A percentile compares a stretch with the other conserved stretches of the same genome.
Evolutionary conservation across 148 eudicot species (phyloP).

Genomic region (Persicaria maculosa): DNA sequence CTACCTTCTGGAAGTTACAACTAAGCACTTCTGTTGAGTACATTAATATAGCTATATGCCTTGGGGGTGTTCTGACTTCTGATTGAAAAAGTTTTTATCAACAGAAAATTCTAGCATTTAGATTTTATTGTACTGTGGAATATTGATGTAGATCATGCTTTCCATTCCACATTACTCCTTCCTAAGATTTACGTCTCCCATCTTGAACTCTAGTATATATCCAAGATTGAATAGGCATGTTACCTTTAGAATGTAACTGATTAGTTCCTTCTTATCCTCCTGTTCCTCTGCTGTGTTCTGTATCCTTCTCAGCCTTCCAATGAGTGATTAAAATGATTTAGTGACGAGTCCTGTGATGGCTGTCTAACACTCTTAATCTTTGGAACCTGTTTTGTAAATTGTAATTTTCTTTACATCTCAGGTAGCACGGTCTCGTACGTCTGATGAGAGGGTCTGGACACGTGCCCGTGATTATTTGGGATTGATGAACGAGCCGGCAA

Average conservation of each 20-base stretch:
- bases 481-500: constrained; percentile 87
- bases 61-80: not conserved
- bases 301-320: not conserved
- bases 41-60: not conserved
- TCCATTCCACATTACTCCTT: not conserved
- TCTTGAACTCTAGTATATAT: too few relatives aligned
- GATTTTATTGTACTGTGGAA: not conserved
- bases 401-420: constrained; percentile 22
- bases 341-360: not conserved
- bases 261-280: not conserved
- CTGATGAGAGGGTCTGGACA: constrained; percentile 79
- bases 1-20: not conserved
- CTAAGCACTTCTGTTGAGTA: not conserved
- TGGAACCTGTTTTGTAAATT: not conserved
- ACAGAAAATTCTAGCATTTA: not conserved
- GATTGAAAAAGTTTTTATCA: not conserved
- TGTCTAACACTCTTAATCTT: not conserved
- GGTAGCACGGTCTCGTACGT: constrained; percentile 88
- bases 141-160: not conserved
- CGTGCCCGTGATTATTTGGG: constrained; percentile 93
- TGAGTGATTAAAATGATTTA: not conserved
- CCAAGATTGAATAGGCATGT: not conserved
- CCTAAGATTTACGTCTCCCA: too few relatives aligned
- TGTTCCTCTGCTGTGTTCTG: not conserved
- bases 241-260: not conserved